Conservation (phyloP, 2,329 filamentous ascomycete species). For the Cytospora mali region DNA sequence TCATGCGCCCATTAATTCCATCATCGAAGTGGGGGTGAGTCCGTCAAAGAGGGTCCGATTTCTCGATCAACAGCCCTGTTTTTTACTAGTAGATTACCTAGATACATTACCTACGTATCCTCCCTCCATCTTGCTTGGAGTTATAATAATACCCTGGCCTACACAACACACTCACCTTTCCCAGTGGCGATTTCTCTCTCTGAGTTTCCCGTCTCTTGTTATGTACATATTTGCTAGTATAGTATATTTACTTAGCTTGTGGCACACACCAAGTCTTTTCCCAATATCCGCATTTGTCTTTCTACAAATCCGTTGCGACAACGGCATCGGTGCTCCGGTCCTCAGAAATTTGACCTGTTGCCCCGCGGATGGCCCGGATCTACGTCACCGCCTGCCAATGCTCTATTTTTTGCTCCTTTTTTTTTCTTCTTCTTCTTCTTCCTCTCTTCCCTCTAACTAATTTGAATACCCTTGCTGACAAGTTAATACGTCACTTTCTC, state of each 20-base stretch:
- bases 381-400: slow-evolving; percentile 17
- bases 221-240: neutral
- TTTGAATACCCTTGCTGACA: too few relatives aligned
- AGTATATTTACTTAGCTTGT: neutral
- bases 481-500: too few relatives aligned
- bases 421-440: neutral
- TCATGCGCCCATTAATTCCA: neutral
- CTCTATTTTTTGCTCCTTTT: neutral
- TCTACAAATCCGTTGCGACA: neutral
- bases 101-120: too few relatives aligned
- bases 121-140: neutral
- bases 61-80: neutral
- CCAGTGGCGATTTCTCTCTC: neutral
- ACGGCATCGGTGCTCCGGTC: slow-evolving; percentile 1
- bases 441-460: neutral
- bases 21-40: neutral
- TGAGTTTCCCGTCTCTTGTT: neutral
- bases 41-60: neutral
- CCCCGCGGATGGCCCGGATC: slow-evolving; percentile 19
- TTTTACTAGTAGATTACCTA: too few relatives aligned
- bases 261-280: too few relatives aligned
- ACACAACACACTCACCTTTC: neutral
- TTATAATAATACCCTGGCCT: too few relatives aligned
- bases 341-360: neutral
- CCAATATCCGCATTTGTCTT: too few relatives aligned